Conservation (phyloP, 495 filamentous ascomycete genomes). For the Neurospora intermedia region DNA sequence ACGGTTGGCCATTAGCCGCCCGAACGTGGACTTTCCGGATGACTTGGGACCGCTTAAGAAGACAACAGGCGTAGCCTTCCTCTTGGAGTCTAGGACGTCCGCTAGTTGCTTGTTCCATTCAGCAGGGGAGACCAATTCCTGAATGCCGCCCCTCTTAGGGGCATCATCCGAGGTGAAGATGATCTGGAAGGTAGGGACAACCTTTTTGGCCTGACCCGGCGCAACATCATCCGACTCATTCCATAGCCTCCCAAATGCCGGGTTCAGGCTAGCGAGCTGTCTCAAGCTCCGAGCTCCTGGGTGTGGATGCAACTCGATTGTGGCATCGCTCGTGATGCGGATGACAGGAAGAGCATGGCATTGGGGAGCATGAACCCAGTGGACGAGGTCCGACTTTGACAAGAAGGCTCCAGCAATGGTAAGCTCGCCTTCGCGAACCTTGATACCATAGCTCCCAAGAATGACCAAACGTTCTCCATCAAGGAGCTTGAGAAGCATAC, state of each 20-base stretch:
- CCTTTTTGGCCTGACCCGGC: background rate
- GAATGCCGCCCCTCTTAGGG: constrained; percentile 35
- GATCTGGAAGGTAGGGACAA: constrained; percentile 27
- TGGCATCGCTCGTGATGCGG: constrained; percentile 39
- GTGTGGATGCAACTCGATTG: constrained; percentile 39
- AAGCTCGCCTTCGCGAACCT: constrained; percentile 47
- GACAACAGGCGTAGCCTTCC: constrained; percentile 31
- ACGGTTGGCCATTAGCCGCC: constrained; percentile 62
- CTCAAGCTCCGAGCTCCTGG: constrained; percentile 46
- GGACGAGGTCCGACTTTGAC: constrained; percentile 35
- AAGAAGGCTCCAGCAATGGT: constrained; percentile 59
- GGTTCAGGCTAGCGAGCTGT: constrained; percentile 50
- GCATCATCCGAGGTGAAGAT: constrained; percentile 36
- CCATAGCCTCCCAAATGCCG: constrained; percentile 67
- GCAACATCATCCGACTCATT: constrained; percentile 29
- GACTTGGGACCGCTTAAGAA: constrained; percentile 72
- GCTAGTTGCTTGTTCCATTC: constrained; percentile 51
- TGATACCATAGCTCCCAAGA: constrained; percentile 64
- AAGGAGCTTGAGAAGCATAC: constrained; percentile 22
- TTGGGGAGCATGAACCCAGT: constrained; percentile 60
- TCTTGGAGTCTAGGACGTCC: constrained; percentile 26
- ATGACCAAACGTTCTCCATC: constrained; percentile 53
- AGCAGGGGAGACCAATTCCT: constrained; percentile 51
- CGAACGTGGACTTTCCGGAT: constrained; percentile 81
- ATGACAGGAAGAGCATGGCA: constrained; percentile 71